Evolutionary conservation across 805 yeast species (phyloP).

Genomic region (Pichia sporocuriosa): DNA sequence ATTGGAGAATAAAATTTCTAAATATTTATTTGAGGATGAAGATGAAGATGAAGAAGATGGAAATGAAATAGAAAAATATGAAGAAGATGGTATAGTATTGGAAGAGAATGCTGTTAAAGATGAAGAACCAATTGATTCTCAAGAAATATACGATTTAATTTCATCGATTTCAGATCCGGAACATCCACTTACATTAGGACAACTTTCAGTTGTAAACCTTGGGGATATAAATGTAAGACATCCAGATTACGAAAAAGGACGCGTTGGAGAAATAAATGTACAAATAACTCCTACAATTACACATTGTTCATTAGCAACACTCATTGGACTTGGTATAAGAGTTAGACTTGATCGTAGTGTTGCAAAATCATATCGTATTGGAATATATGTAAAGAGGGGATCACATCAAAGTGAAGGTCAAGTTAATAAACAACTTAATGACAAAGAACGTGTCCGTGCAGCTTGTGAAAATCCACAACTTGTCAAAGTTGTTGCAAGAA

Average conservation of each 20-base stretch:
- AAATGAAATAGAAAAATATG: background rate
- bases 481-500: conserved; percentile 80
- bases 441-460: conserved; percentile 95
- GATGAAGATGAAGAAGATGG: background rate
- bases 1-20: background rate
- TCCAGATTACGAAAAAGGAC: conserved; percentile 39
- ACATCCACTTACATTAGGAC: conserved; percentile 92
- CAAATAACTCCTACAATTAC: conserved; percentile 96
- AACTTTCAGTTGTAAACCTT: conserved; percentile 85
- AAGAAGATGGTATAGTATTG: background rate
- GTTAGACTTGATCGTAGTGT: conserved; percentile 85
- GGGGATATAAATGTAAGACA: conserved; percentile 70
- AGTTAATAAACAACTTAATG: conserved; percentile 93
- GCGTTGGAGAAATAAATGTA: conserved; percentile 67
- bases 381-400: conserved; percentile 78
- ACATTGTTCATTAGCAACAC: conserved; percentile 92
- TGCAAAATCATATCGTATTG: conserved; percentile 76
- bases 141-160: conserved; percentile 82
- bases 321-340: conserved; percentile 90
- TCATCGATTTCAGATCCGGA: conserved; percentile 93
- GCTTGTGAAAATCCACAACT: conserved; percentile 97
- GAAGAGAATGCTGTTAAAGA: conserved; percentile 15
- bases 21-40: conserved; percentile 2
- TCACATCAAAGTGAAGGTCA: conserved; percentile 94
- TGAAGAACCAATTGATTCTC: conserved; percentile 70